These are phyloP conservation scores for Apophysomyces variabilis DNA, from an alignment of 371 early-diverging fungal species.

Conservation along the genomic window DNA sequence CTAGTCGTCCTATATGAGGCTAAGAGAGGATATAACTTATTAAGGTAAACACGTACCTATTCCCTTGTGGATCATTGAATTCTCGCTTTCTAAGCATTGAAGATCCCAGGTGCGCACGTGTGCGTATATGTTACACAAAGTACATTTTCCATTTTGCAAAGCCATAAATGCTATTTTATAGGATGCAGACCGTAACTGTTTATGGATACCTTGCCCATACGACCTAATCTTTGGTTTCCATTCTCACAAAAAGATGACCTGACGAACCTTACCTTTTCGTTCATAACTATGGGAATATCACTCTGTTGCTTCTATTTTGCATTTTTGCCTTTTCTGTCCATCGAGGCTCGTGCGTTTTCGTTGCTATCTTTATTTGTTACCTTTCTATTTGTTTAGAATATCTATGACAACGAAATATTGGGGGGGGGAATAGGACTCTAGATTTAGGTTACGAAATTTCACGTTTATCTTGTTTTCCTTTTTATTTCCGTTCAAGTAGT, in stretches of 20 bases:
- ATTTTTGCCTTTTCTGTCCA: neutral
- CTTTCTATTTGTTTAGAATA: neutral
- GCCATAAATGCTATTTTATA: constrained; percentile 22
- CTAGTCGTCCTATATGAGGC: too few relatives aligned
- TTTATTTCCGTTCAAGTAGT: neutral
- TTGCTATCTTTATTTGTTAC: neutral
- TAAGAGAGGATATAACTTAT: too few relatives aligned
- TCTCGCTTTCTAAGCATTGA: neutral
- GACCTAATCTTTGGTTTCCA: neutral
- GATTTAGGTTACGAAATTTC: too few relatives aligned
- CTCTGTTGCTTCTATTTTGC: neutral
- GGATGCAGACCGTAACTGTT: constrained; percentile 4
- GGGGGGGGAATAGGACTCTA: too few relatives aligned
- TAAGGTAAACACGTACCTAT: too few relatives aligned
- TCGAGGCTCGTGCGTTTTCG: constrained; percentile 1
- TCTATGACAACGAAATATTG: neutral
- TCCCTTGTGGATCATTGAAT: constrained; percentile 3
- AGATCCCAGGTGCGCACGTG: constrained; percentile 11
- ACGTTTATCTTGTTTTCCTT: too few relatives aligned
- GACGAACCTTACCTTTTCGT: neutral
- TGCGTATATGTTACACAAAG: neutral
- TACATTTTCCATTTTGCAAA: constrained; percentile 22
- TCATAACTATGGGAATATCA: neutral
- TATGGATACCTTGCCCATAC: neutral
- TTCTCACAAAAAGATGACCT: neutral